These are phyloP conservation scores for Collybia mongolica DNA, from an alignment of 768 basidiomycete genomes.

Conservation along the genomic window DNA sequence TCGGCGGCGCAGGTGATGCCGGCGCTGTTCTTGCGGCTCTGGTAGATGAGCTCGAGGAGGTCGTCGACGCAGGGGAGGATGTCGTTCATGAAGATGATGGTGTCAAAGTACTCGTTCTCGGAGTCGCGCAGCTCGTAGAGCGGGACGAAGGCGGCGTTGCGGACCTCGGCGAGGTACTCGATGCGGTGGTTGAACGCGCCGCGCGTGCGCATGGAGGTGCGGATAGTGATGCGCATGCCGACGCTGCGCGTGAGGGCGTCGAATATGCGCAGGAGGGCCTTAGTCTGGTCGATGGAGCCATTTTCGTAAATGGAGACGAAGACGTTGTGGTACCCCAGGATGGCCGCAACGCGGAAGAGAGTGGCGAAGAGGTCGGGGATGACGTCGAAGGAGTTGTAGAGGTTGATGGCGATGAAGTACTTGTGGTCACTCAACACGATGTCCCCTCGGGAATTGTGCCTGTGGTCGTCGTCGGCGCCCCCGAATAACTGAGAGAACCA, in stretches of 20 bases:
- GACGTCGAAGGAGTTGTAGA: slow-evolving; percentile 99
- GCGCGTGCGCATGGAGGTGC: slow-evolving; percentile 87
- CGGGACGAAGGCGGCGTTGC: slow-evolving; percentile 95
- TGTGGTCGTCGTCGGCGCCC: slow-evolving; percentile 36
- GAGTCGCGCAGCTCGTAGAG: slow-evolving; percentile 90
- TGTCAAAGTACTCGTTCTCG: slow-evolving; percentile 93
- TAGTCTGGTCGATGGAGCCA: slow-evolving; percentile 98
- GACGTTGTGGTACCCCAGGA: slow-evolving; percentile 97
- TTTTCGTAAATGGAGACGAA: slow-evolving; percentile 99
- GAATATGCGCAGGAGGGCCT: slow-evolving; percentile 92
- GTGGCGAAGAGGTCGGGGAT: slow-evolving; percentile 97
- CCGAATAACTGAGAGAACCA: slow-evolving; percentile 61
- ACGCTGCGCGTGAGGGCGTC: slow-evolving; percentile 88
- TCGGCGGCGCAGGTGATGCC: slow-evolving; percentile 98
- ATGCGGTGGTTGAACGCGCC: slow-evolving; percentile 99
- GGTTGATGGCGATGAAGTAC: slow-evolving; percentile 99
- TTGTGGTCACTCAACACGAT: slow-evolving; percentile 74
- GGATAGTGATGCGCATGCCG: slow-evolving; percentile 90
- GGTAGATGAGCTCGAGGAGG: slow-evolving; percentile 96
- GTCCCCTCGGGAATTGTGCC: slow-evolving; percentile 27
- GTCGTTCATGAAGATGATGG: slow-evolving; percentile 99
- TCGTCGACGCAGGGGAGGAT: slow-evolving; percentile 98
- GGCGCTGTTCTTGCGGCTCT: slow-evolving; percentile 88
- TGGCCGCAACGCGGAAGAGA: slow-evolving; percentile 87
- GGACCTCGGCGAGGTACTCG: slow-evolving; percentile 99